Evolutionary conservation across 2,329 filamentous ascomycete species (phyloP), one percentile per base, ranked within the genome.

Genomic region (Epichloe coenophiala): DNA sequence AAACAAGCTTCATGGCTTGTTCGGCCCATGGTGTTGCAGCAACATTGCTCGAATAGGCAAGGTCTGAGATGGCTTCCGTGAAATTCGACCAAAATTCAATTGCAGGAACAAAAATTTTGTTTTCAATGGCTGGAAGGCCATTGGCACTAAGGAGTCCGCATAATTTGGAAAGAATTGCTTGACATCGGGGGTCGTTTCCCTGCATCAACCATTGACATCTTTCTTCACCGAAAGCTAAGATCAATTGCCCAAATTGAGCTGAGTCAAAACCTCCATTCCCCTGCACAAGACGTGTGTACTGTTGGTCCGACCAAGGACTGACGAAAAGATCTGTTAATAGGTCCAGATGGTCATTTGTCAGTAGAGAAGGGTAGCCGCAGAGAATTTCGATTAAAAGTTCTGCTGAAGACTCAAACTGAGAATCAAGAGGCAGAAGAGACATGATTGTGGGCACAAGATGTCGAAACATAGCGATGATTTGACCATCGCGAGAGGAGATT

Each of bases 61-160:
- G 71, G 61, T 81, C 84, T 53, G 73, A 77, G 70, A 81, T 73
- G 12, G 78, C 77, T 65, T 89, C 86, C 5, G 86, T 78, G 61
- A 83, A 88, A 1, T 79, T 82, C 17, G 79, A 83, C 87, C 88
- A 93, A 62, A 93, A 91, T 59, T 93, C 86, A 13, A 91, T 73
- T 1, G 83, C 79, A 1, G 81, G 78, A 1, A 86, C 77, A 50
- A 88, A 89, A 11, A 89, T 79, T 55, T 80, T 81, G 59, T 93
- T 85, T 50, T 91, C 86, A 4, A 77, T 77, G 1, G 83, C 81
- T 1, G 84, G 78, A 57, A 80, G 76, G 2, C 86, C 86, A 12
- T 80, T 71, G 12, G 81, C 77, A 19, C 75, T 75, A 23, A 90
- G 70, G 5, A 93, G 73, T 4, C 80, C 78, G 53, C 77, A 79